Evolutionary conservation across 179 eudicot genomes (phyloP).

Genomic region (Silene noctiflora): DNA sequence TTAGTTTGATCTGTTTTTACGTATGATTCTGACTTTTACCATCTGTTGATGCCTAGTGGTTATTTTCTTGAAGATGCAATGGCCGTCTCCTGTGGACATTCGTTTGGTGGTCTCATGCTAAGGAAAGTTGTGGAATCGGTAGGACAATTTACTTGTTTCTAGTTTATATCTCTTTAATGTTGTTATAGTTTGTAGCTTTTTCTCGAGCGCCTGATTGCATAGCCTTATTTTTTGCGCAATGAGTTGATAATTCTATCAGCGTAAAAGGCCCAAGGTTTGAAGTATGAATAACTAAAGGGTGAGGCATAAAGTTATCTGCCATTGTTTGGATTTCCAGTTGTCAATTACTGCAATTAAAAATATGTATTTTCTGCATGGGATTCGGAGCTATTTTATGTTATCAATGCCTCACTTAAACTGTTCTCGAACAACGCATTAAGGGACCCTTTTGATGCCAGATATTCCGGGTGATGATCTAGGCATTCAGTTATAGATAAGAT

Average conservation of each 20-base stretch:
- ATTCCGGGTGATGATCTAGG: background rate
- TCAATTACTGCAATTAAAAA: too few relatives aligned
- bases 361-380: too few relatives aligned
- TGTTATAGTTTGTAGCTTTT: too few relatives aligned
- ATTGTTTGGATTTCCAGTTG: too few relatives aligned
- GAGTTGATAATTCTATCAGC: too few relatives aligned
- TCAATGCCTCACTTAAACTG: background rate
- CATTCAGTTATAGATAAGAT: background rate
- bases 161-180: background rate
- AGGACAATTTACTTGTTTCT: slow-evolving; percentile 20
- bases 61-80: slow-evolving; percentile 88
- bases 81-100: slow-evolving; percentile 89
- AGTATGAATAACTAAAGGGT: too few relatives aligned
- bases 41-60: slow-evolving; percentile 51
- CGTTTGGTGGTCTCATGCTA: slow-evolving; percentile 85
- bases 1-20: background rate
- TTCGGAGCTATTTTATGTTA: background rate
- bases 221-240: too few relatives aligned
- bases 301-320: too few relatives aligned
- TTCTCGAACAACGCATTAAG: background rate
- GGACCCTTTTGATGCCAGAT: background rate
- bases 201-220: too few relatives aligned
- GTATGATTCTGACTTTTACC: background rate
- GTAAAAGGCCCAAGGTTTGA: too few relatives aligned
- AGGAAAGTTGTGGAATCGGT: slow-evolving; percentile 74